A percentile compares a stretch with the other conserved stretches of the same genome.
Evolutionary conservation across 148 eudicot genomes (phyloP).

Genomic region (Heliamphora exappendiculata): DNA sequence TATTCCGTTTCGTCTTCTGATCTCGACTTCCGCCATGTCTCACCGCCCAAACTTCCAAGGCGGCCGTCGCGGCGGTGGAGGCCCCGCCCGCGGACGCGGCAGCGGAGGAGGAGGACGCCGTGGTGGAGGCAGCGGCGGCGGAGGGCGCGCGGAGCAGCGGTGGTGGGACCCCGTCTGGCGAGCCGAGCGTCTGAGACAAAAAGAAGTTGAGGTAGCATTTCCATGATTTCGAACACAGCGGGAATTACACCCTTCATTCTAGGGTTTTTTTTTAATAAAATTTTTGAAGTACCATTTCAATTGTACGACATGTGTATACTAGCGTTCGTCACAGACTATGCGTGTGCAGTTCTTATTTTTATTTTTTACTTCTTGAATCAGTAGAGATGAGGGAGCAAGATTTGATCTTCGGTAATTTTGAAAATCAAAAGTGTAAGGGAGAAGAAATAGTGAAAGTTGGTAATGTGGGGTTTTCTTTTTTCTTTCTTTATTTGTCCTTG

Average conservation of each 20-base stretch:
- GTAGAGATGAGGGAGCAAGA: too few relatives aligned
- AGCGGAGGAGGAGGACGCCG: conserved; percentile 38
- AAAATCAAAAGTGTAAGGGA: too few relatives aligned
- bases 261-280: too few relatives aligned
- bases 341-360: too few relatives aligned
- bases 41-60: conserved; percentile 72
- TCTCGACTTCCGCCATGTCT: conserved; percentile 50
- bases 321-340: too few relatives aligned
- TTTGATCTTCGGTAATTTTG: too few relatives aligned
- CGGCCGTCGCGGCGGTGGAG: conserved; percentile 71
- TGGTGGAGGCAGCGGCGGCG: conserved; percentile 37
- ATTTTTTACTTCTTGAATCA: too few relatives aligned
- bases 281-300: background rate
- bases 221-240: background rate
- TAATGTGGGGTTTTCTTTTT: too few relatives aligned
- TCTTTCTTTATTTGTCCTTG: too few relatives aligned
- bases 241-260: background rate
- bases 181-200: conserved; percentile 69
- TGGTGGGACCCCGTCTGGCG: conserved; percentile 99
- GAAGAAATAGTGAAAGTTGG: too few relatives aligned
- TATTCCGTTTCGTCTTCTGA: background rate
- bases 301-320: background rate
- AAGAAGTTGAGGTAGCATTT: conserved; percentile 52
- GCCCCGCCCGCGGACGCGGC: conserved; percentile 32
- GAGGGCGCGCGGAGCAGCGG: conserved; percentile 80